Evolutionary conservation across 208 protist genomes (phyloP).

Genomic region (Trichomonas gallinae): DNA sequence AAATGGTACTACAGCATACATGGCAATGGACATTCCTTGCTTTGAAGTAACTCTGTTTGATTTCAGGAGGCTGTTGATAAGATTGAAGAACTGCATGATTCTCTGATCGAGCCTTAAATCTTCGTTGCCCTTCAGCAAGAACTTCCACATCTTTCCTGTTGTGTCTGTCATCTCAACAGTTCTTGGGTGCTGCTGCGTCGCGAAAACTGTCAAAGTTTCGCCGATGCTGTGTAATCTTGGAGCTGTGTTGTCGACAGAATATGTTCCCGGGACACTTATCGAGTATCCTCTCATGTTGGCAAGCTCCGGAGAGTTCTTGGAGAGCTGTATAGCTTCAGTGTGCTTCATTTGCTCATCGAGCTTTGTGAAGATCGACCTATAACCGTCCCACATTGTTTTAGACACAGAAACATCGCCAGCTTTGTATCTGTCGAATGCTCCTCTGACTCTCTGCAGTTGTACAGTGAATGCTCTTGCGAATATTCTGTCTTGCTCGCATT

Average conservation of each 20-base stretch:
- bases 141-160: not conserved
- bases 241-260: not conserved
- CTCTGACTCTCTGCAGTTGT: not conserved
- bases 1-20: constrained; percentile 9
- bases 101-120: constrained; percentile 12
- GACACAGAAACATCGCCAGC: no score
- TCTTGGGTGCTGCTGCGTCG: not conserved
- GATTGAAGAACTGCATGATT: constrained; percentile 22
- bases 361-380: not conserved
- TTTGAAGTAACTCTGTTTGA: not conserved
- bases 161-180: not conserved
- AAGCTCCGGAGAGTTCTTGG: not conserved
- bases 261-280: not conserved
- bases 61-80: not conserved
- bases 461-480: not conserved
- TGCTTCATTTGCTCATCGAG: not conserved
- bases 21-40: not conserved
- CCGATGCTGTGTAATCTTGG: not conserved
- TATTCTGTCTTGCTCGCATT: not conserved
- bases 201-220: not conserved
- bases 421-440: not conserved
- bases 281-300: not conserved
- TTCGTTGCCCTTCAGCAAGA: constrained; percentile 26
- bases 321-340: not conserved
- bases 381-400: not conserved